Base-by-base conservation (phyloP, 495 filamentous ascomycete genomes). In the Cryomyces minteri region DNA sequence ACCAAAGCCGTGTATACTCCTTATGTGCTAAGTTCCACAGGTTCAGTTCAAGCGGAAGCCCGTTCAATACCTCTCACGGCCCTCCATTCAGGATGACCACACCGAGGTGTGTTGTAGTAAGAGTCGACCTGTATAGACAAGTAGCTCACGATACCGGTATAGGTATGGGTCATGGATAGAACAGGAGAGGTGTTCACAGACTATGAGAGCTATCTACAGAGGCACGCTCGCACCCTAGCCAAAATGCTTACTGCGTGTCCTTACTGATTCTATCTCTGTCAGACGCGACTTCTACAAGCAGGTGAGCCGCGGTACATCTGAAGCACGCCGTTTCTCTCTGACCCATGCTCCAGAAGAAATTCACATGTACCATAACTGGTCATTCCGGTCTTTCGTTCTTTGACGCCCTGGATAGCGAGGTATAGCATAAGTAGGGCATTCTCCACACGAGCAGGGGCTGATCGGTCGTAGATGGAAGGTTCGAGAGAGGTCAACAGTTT, bases 1-100 rank as follows among this genome's bases (percentile, higher is more conserved):
- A 25, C 18, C 18, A 25, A 25, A 25, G 18, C 18, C 18, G 18
- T 25, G 18, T 25, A 2, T 25, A 25, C 2, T 25, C 18, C 18
- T 25, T 25, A 25, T 25, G 18, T 25, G 18, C 18, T 25, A 25
- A 32, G 18, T 14, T 39, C 45, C 32, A 42, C 41, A 96, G 90
- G 90, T 96, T 47, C 73, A 92, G 46, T 94, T 84, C 65, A 95
- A 95, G 66, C 78, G 88, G 52, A 98, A 96, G 63, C 87, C 87
- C 45, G 87, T 98, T 54, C 81, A 86, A 67, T 81, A 82, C 58
- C 64, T 88, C 45, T 68, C 78, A 43, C 68, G 67, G 46, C 83
- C 84, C 0, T 65, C 74, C 44, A 76, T 88, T 50, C 71, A 84
- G 44, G 77, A 88, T 73, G 81, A 90, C 43, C 75, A 79, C 51